A percentile compares a stretch with the other conserved stretches of the same genome.
These are phyloP conservation scores for Xylaria cubensis DNA, from an alignment of 495 filamentous ascomycete genomes.

Conservation along the genomic window DNA sequence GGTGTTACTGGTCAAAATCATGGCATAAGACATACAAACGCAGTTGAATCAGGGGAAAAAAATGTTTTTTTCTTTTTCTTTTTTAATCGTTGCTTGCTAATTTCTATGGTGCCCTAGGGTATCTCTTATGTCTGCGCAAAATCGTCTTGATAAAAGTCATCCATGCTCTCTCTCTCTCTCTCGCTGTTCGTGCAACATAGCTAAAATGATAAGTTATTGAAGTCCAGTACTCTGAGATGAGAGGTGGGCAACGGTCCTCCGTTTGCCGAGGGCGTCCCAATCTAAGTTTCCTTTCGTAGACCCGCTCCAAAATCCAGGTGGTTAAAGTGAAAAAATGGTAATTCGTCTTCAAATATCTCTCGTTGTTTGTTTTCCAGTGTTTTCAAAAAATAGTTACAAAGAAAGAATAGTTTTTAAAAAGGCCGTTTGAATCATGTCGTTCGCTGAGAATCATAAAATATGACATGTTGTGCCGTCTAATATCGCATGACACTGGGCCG, in stretches of 20 bases:
- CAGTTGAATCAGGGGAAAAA: not conserved
- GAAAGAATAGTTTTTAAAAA: not conserved
- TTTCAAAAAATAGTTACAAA: not conserved
- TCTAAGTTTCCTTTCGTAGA: not conserved
- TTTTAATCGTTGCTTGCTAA: not conserved
- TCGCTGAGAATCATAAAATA: slow-evolving; percentile 21
- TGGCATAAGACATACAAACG: not conserved
- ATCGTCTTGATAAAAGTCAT: not conserved
- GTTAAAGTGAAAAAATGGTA: slow-evolving; percentile 3
- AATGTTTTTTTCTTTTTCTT: too few species aligned
- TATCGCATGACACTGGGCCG: slow-evolving; percentile 17
- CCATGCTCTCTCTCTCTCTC: slow-evolving; percentile 12
- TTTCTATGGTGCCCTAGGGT: not conserved
- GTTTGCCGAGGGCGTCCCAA: not conserved
- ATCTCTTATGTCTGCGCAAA: slow-evolving; percentile 18
- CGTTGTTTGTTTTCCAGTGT: not conserved
- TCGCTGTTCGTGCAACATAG: slow-evolving; percentile 12
- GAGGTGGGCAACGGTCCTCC: not conserved
- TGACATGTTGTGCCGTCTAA: slow-evolving; percentile 24
- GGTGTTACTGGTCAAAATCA: not conserved
- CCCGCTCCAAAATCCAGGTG: slow-evolving; percentile 10
- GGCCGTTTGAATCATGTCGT: slow-evolving; percentile 20
- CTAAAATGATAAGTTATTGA: not conserved
- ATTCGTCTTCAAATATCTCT: not conserved
- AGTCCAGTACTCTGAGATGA: slow-evolving; percentile 1